phyloP scores from a whole-genome alignment of 257 asterid genomes.

The Mentha longifolia region DNA sequence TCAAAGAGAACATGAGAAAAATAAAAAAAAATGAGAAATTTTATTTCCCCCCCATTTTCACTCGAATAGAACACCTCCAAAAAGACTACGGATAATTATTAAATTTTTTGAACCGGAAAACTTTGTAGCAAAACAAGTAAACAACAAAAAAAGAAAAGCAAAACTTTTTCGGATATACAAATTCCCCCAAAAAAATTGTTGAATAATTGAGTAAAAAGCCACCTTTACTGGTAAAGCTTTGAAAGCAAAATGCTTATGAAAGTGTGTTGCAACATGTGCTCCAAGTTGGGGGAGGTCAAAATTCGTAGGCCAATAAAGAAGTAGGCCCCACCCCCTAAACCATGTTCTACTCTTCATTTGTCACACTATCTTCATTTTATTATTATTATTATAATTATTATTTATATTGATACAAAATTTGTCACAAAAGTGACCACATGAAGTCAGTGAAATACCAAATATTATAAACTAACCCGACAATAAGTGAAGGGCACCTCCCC shows the following conservation, averaged over 20 bases:
- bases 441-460: background rate
- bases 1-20: too few relatives aligned
- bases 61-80: too few relatives aligned
- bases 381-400: background rate
- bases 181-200: constrained; percentile 5
- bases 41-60: too few relatives aligned
- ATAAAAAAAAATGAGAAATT: too few relatives aligned
- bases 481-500: background rate
- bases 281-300: constrained; percentile 12
- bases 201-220: constrained; percentile 15
- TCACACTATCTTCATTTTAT: background rate
- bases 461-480: background rate
- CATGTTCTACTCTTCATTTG: background rate
- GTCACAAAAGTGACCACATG: background rate
- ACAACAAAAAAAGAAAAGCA: background rate
- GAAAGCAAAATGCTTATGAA: background rate
- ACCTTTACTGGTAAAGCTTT: constrained; percentile 11
- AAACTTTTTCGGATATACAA: background rate
- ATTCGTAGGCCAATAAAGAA: constrained; percentile 23
- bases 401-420: background rate
- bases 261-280: constrained; percentile 10
- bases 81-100: background rate
- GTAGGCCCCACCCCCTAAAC: constrained; percentile 18
- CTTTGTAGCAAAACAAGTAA: background rate
- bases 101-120: background rate